Evolutionary conservation across 1,139 yeast genomes (phyloP).

Genomic region (Entelexis sorbosivorans): DNA sequence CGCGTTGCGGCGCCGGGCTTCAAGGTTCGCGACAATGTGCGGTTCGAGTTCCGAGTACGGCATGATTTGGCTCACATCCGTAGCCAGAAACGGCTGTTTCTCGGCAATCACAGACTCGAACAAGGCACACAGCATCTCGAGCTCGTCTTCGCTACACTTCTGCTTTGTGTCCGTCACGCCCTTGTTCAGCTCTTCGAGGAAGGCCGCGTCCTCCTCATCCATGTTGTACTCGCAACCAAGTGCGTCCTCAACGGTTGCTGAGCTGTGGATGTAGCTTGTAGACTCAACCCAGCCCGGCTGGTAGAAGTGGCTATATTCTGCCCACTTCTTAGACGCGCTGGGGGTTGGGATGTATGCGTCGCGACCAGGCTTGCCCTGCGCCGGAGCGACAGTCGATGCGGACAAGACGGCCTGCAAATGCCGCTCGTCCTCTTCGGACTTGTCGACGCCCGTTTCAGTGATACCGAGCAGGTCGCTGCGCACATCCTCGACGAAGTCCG

Average conservation of each 20-base stretch:
- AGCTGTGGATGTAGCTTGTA: slow-evolving; percentile 68
- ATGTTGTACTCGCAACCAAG: slow-evolving; percentile 75
- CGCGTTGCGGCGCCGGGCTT: slow-evolving; percentile 22
- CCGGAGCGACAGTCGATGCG: slow-evolving; percentile 52
- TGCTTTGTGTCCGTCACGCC: slow-evolving; percentile 22
- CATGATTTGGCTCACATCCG: slow-evolving; percentile 71
- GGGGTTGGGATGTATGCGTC: slow-evolving; percentile 92
- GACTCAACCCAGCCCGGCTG: slow-evolving; percentile 60
- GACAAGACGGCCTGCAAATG: slow-evolving; percentile 85
- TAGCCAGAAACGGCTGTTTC: slow-evolving; percentile 76
- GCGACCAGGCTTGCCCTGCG: slow-evolving; percentile 40
- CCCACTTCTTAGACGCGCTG: slow-evolving; percentile 78
- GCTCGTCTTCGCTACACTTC: slow-evolving; percentile 63
- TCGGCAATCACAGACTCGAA: slow-evolving; percentile 66
- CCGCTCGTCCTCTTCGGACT: slow-evolving; percentile 93
- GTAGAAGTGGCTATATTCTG: slow-evolving; percentile 62
- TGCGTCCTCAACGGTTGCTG: slow-evolving; percentile 92
- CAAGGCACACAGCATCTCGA: slow-evolving; percentile 65
- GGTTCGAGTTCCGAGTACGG: slow-evolving; percentile 53
- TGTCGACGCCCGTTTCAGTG: slow-evolving; percentile 95
- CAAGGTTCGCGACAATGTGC: slow-evolving; percentile 25
- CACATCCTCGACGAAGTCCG: slow-evolving; percentile 59
- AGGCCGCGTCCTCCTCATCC: slow-evolving; percentile 81
- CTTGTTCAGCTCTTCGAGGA: slow-evolving; percentile 39
- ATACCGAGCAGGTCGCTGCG: slow-evolving; percentile 73